phyloP scores from a whole-genome alignment of 83 land plant species.

The Diphasiastrum complanatum region DNA sequence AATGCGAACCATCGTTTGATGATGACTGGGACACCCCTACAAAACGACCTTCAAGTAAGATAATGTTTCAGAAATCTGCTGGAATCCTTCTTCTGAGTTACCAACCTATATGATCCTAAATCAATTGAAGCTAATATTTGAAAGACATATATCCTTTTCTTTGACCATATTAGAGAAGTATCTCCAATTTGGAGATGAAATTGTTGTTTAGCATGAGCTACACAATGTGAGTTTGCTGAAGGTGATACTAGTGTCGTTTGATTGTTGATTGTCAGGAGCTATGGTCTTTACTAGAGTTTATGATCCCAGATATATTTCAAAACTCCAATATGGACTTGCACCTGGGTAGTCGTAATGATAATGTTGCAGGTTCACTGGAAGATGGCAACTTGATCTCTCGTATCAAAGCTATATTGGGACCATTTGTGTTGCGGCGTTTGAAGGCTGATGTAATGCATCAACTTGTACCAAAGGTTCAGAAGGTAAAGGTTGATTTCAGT shows the following conservation, averaged over 20 bases:
- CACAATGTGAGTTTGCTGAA: background rate
- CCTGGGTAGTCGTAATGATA: constrained; percentile 32
- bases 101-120: constrained; percentile 52
- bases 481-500: constrained; percentile 33
- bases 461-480: constrained; percentile 80
- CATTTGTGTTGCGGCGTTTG: constrained; percentile 88
- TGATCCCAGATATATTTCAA: constrained; percentile 91
- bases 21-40: constrained; percentile 96
- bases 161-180: background rate
- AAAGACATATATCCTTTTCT: background rate
- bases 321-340: constrained; percentile 78
- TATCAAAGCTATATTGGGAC: constrained; percentile 92
- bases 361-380: constrained; percentile 42
- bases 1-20: constrained; percentile 86
- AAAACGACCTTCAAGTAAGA: constrained; percentile 89
- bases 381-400: constrained; percentile 64
- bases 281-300: constrained; percentile 96
- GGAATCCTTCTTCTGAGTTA: constrained; percentile 97
- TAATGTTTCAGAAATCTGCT: constrained; percentile 24
- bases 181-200: no score
- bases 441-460: constrained; percentile 98
- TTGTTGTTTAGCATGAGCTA: no score
- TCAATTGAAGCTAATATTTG: background rate
- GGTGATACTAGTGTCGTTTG: background rate
- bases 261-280: constrained; percentile 57